Evolutionary conservation across 345 rosid genomes (phyloP).

Genomic region (Triadica sebifera): DNA sequence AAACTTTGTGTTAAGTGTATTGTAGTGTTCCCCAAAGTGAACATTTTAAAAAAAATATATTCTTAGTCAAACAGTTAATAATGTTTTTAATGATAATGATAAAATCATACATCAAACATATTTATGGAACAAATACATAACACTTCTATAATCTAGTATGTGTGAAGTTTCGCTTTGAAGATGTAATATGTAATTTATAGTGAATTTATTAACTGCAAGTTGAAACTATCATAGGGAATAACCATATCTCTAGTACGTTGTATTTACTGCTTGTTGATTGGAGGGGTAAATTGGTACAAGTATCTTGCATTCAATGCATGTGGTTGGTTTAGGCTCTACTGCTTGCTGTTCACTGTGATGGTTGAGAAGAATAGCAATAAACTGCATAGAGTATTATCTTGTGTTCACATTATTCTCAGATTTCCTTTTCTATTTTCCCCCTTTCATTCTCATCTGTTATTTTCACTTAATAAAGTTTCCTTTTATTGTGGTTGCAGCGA

Average conservation of each 20-base stretch:
- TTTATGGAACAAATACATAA: not conserved
- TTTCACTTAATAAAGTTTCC: slow-evolving; percentile 13
- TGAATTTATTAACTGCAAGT: not conserved
- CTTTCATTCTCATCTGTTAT: slow-evolving; percentile 7
- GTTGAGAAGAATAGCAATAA: not conserved
- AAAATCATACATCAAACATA: not conserved
- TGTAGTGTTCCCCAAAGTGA: not conserved
- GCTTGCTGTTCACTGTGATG: not conserved
- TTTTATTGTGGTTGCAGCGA: slow-evolving; percentile 61
- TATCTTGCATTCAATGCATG: not conserved
- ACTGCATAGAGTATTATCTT: not conserved
- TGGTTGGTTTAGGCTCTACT: not conserved
- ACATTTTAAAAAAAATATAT: not conserved
- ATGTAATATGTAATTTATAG: not conserved
- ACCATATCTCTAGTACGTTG: not conserved
- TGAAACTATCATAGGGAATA: not conserved
- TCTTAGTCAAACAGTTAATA: not conserved
- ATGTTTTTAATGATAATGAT: not conserved
- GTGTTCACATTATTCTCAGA: not conserved
- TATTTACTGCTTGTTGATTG: not conserved
- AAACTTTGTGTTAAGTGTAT: not conserved
- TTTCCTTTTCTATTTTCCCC: not conserved
- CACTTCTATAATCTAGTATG: not conserved
- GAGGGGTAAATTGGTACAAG: not conserved
- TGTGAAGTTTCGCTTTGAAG: not conserved